Conservation (phyloP, 345 rosid species). For the Jatropha curcas region DNA sequence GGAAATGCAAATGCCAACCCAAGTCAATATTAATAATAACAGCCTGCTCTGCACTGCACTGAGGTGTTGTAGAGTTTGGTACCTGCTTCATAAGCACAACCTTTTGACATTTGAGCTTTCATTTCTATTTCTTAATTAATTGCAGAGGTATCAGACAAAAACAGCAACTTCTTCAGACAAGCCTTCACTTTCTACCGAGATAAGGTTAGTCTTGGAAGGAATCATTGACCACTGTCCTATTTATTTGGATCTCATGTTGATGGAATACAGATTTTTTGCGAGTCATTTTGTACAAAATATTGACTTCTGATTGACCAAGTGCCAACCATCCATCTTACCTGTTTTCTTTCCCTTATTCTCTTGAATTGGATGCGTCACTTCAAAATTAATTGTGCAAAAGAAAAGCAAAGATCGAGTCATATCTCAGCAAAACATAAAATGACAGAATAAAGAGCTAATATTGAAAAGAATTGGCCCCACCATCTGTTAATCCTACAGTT, state of each 20-base stretch:
- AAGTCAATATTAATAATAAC: not conserved
- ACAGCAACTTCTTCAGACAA: not conserved
- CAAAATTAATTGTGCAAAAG: not conserved
- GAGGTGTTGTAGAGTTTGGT: not conserved
- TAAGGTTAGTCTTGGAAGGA: not conserved
- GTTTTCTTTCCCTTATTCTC: not conserved
- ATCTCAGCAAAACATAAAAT: not conserved
- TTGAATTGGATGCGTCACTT: not conserved
- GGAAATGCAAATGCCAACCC: not conserved
- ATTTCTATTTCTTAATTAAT: too few species aligned
- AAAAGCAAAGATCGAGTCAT: not conserved
- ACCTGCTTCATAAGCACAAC: not conserved
- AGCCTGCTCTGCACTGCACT: not conserved
- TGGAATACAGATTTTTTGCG: not conserved
- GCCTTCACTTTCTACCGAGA: too few species aligned
- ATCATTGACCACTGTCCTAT: not conserved
- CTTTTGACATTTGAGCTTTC: not conserved
- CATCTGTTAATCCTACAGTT: not conserved
- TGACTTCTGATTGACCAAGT: not conserved
- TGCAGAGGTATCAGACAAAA: not conserved
- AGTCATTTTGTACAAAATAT: not conserved
- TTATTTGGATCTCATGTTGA: not conserved
- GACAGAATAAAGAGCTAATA: not conserved
- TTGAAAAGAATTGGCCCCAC: not conserved
- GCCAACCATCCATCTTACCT: too few species aligned